Evolutionary conservation across 192 early-diverging fungal species (phyloP), one percentile per base, ranked within the genome.

Genomic region (Backusella australiensis): DNA sequence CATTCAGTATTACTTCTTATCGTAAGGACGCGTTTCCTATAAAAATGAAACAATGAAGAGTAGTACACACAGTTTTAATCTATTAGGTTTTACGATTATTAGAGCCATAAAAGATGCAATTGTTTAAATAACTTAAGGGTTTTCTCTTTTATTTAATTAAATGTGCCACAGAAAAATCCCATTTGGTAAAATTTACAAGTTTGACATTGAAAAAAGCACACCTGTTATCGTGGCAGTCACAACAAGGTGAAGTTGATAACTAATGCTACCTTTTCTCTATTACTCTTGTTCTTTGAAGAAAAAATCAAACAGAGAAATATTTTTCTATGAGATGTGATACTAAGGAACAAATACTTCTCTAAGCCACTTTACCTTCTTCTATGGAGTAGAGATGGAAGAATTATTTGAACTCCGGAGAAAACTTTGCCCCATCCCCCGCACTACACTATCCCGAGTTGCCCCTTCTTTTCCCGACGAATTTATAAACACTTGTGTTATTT

Each of bases 391-490:
- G 1, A 1, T 9, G 23, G 12, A 26, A 26, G 21, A 56, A 8
- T 2, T 26, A 63, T 63, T 63, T 26, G 26, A 63, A 26, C 56
- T 63, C 56, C 56, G 56, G 56, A 63, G 21, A 29, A 63, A 63
- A 63, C 21, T 49, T 63, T 63, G 56, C 53, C 53, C 53, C 52
- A 23, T 21, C 53, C 52, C 53, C 21, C 53, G 53, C 56, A 63
- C 23, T 63, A 21, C 12, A 29, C 56, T 63, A 63, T 63, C 56
- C 56, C 56, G 56, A 63, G 23, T 63, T 63, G 56, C 56, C 56
- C 56, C 56, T 63, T 63, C 56, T 63, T 63, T 63, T 63, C 56
- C 56, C 56, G 56, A 63, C 56, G 26, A 63, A 63, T 63, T 63
- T 63, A 63, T 63, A 63, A 63, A 63, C 56, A 63, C 42, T n/a